Evolutionary conservation across 345 rosid species (phyloP), one percentile per base, ranked within the genome.

Genomic region (Adansonia digitata): DNA sequence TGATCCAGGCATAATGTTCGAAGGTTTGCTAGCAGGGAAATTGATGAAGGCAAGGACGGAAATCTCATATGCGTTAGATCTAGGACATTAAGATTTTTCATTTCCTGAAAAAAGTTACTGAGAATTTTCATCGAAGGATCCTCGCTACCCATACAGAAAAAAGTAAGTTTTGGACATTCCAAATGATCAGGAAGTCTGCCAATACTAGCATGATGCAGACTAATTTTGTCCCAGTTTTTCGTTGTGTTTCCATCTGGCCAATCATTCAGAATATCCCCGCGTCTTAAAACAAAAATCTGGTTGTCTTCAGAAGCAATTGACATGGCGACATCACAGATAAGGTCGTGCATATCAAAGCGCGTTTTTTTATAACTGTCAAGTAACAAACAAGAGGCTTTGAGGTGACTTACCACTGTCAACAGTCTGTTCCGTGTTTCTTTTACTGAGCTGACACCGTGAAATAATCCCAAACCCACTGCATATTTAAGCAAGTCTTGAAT

Each of bases 371-470:
- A 0, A 31, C 67, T 20, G 1, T 56, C 78, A 46, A 67, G 59
- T 24, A 75, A 29, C 72, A 75, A 62, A 62, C 76, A 72, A 53
- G 60, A 55, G 6, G 74, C 43, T 48, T 72, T 77, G 18, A 83
- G 78, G 31, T 20, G 22, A 40, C 39, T 13, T 2, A 80, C 29
- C 53, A 71, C 26, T 0, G 11, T 17, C 9, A 43, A 37, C 15
- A 78, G 0, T 39, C 72, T 62, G 15, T 22, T 20, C 9, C 77
- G 40, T 35, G 43, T 75, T 4, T 59, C 57, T 49, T 69, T 67
- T 1, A 80, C 1, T 3, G 78, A 72, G 8, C 18, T 4, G 7
- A 37, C 20, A 43, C 40, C 37, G 12, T 17, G 2, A 15, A 81
- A 79, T 48, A 81, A 20, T 0, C 77, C 59, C 51, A 71, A 27